Base-by-base conservation (phyloP, 2,329 filamentous ascomycete genomes). In the Ascochyta clinopodiicola region DNA sequence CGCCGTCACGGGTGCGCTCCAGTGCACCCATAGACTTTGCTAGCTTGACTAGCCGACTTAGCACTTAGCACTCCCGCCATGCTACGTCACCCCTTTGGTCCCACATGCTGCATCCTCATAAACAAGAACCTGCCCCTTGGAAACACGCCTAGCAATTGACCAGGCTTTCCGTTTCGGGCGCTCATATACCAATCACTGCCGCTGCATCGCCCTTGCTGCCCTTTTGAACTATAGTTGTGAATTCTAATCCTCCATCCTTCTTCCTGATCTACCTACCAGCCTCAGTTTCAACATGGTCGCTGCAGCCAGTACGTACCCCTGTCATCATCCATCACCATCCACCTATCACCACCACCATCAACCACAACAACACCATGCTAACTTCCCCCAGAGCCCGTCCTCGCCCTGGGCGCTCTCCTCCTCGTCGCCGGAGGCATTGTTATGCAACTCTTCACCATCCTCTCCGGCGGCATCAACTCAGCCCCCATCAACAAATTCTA, bases 401-500 rank as follows among this genome's bases (percentile, higher is more conserved):
- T 88, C 67, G 83, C 81, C 62, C 71, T 86, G 42, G 59, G 81
- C 43, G 86, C 86, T 71, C 78, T 89, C 55, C 75, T 89, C 64
- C 78, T 90, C 59, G 80, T 87, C 59, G 86, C 84, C 40, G 85
- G 81, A 39, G 82, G 85, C 48, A 78, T 88, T 47, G 75, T 90
- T 25, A 75, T 91, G 60, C 83, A 88, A 64, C 84, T 90, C 75
- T 81, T 90, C 64, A 83, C 87, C 60, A 79, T 90, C 44, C 79
- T 90, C 39, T 86, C 82, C 37, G 88, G 88, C 56, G 80, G 79
- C 29, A 77, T 79, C 52, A 79, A 86, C 67, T 73, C 70, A 38
- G 78, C 69, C 13, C 87, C 88, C 2, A 80, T 96, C 51, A 85
- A 89, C 75, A 79, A 87, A 56, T 92, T 92, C 62, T 97, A 92